Conservation (phyloP, 148 eudicot species). For the Silene uniflora region DNA sequence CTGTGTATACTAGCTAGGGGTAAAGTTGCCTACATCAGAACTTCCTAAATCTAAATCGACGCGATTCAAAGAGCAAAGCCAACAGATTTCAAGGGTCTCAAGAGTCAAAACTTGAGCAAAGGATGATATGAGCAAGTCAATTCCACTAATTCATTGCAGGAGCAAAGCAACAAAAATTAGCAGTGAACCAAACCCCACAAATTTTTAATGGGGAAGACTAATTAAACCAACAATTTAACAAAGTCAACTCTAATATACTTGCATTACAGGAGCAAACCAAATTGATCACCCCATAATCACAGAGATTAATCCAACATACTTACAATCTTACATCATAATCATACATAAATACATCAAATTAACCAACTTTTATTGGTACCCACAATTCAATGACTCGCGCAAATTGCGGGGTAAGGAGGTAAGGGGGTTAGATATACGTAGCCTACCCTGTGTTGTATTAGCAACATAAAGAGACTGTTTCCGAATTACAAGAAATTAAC, state of each 20-base stretch:
- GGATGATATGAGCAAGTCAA: not conserved
- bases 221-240: not conserved
- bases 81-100: not conserved
- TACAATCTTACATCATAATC: too few species aligned
- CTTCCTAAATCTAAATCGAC: not conserved
- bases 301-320: not conserved
- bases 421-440: too few species aligned
- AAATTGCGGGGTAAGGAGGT: too few species aligned
- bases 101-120: not conserved
- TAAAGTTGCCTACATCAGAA: not conserved
- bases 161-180: not conserved
- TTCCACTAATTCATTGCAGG: not conserved
- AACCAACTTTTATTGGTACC: too few species aligned
- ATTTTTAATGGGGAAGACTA: not conserved
- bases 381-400: too few species aligned
- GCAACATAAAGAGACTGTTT: too few species aligned
- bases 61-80: not conserved
- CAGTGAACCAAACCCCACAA: not conserved
- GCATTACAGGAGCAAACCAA: not conserved
- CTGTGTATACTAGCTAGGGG: not conserved
- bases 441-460: too few species aligned
- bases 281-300: not conserved
- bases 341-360: too few species aligned
- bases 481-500: too few species aligned
- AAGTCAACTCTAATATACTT: conserved; percentile 6